Conservation (phyloP, 495 filamentous ascomycete genomes). For the Aspergillus avenaceus region DNA sequence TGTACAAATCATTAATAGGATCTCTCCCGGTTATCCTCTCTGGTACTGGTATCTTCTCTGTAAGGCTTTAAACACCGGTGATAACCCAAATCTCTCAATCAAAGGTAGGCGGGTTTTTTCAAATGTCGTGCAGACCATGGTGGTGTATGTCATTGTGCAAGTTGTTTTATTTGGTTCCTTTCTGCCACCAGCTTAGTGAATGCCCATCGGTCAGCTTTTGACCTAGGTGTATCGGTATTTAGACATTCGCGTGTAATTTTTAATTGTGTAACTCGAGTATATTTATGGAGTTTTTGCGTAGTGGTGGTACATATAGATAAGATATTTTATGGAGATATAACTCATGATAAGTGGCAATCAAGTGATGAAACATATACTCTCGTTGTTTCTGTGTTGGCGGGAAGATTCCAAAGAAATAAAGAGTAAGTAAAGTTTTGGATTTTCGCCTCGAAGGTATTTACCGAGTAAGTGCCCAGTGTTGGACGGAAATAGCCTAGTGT, state of each 20-base stretch:
- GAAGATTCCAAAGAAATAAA: too few relatives aligned
- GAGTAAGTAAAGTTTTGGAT: too few relatives aligned
- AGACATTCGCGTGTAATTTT: too few relatives aligned
- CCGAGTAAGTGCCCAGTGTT: too few relatives aligned
- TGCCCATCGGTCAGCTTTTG: background rate
- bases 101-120: constrained; percentile 19
- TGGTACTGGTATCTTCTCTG: constrained; percentile 81
- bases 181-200: constrained; percentile 72
- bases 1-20: constrained; percentile 86
- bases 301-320: too few relatives aligned
- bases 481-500: background rate
- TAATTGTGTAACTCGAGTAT: too few relatives aligned
- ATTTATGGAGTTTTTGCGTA: too few relatives aligned
- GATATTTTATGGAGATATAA: too few relatives aligned
- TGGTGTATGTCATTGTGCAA: constrained; percentile 78
- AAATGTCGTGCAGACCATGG: constrained; percentile 59
- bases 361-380: too few relatives aligned
- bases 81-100: constrained; percentile 3
- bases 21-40: constrained; percentile 83
- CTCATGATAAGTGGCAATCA: too few relatives aligned
- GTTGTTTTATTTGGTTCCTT: constrained; percentile 85
- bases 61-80: constrained; percentile 20
- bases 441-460: too few relatives aligned
- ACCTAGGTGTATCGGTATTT: background rate
- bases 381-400: too few relatives aligned